Conservation (phyloP, 1,284 basidiomycete species). For the Pulveroboletus sp. region DNA sequence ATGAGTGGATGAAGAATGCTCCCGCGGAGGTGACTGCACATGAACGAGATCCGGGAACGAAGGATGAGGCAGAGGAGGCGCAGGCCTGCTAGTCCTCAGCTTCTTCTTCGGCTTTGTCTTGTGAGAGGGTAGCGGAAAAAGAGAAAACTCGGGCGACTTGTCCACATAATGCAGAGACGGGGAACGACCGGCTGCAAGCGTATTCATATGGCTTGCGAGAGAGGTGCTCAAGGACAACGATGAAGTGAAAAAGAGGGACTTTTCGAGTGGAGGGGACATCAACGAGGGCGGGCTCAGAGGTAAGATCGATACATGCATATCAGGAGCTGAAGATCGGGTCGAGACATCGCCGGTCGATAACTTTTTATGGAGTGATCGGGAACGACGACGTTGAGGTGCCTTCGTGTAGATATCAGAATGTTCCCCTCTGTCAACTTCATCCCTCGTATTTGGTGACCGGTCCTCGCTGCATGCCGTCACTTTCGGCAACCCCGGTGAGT, state of each 20-base stretch:
- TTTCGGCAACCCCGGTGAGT: background rate
- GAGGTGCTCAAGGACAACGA: slow-evolving; percentile 23
- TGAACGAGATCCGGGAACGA: slow-evolving; percentile 17
- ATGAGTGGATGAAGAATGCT: background rate
- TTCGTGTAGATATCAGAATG: slow-evolving; percentile 20
- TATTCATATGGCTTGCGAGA: slow-evolving; percentile 10
- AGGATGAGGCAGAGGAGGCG: slow-evolving; percentile 27
- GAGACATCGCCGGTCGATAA: background rate
- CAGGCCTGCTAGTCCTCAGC: slow-evolving; percentile 1
- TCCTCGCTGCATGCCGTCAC: background rate
- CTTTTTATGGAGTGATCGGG: slow-evolving; percentile 7
- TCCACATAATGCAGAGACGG: background rate
- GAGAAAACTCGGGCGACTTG: slow-evolving; percentile 15
- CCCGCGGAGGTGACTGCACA: background rate
- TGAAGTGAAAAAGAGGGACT: slow-evolving; percentile 33
- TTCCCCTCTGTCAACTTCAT: background rate
- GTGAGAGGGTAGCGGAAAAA: slow-evolving; percentile 26
- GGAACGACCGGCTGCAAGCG: background rate
- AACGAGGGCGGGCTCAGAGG: slow-evolving; percentile 33
- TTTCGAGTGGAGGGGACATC: slow-evolving; percentile 36
- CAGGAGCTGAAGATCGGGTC: slow-evolving; percentile 16
- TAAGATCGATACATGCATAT: slow-evolving; percentile 26
- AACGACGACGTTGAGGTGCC: slow-evolving; percentile 17
- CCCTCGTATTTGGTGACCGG: background rate
- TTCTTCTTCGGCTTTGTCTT: slow-evolving; percentile 4